Evolutionary conservation across 2,329 filamentous ascomycete genomes (phyloP).

Genomic region (Pseudocercospora macadamiae): DNA sequence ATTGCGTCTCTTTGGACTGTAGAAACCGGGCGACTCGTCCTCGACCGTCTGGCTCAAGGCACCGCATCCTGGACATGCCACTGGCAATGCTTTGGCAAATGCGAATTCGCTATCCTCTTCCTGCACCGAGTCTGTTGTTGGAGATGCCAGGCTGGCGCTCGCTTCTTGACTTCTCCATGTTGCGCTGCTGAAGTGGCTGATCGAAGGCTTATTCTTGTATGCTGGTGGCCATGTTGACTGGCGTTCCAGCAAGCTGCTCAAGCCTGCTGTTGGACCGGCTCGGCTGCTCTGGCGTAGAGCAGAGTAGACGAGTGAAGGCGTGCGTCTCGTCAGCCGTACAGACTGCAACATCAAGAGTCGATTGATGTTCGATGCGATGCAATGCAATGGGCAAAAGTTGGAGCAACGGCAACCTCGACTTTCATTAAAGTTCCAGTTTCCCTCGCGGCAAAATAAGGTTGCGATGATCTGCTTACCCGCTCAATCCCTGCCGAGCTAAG

Average conservation of each 20-base stretch:
- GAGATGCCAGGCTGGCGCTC: background rate
- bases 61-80: conserved; percentile 63
- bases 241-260: conserved; percentile 1
- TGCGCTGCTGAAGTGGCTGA: conserved; percentile 19
- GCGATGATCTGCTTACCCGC: too few relatives aligned
- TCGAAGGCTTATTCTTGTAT: background rate
- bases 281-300: background rate
- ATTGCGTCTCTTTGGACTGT: conserved; percentile 52
- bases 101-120: too few relatives aligned
- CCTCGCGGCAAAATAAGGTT: too few relatives aligned
- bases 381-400: too few relatives aligned
- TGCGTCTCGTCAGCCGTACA: background rate
- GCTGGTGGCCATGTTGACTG: background rate
- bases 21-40: conserved; percentile 60
- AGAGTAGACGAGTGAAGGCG: background rate
- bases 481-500: too few relatives aligned
- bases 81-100: conserved; percentile 29
- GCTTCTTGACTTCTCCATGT: background rate
- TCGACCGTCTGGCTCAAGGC: conserved; percentile 62
- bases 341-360: conserved; percentile 11
- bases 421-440: too few relatives aligned
- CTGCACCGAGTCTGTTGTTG: too few relatives aligned
- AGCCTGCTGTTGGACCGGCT: background rate
- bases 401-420: background rate
- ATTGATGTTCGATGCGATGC: background rate